Percentiles rank a stretch among this genome's conserved stretches.
These are phyloP conservation scores for Pythium dissimile DNA, from an alignment of 352 stramenopile genomes.

Conservation along the genomic window DNA sequence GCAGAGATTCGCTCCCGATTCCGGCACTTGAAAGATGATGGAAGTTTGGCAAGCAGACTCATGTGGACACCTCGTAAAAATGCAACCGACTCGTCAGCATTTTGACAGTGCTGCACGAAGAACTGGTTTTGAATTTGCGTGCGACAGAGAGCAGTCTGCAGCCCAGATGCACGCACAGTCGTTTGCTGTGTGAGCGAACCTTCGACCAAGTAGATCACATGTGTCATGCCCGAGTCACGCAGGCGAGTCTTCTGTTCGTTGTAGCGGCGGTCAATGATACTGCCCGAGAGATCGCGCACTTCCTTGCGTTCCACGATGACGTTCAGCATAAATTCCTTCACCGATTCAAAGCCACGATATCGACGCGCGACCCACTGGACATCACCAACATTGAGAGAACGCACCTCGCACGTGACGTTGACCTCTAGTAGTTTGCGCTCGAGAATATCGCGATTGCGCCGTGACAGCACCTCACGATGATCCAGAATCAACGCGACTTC, in stretches of 20 bases:
- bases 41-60: conserved; percentile 59
- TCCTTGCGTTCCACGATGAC: conserved; percentile 84
- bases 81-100: conserved; percentile 70
- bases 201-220: conserved; percentile 85
- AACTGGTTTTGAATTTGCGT: conserved; percentile 84
- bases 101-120: conserved; percentile 76
- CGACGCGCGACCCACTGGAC: conserved; percentile 74
- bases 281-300: conserved; percentile 71
- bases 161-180: conserved; percentile 46
- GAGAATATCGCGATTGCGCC: conserved; percentile 65
- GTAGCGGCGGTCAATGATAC: conserved; percentile 81
- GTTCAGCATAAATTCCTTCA: conserved; percentile 69
- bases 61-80: conserved; percentile 68
- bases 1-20: conserved; percentile 27
- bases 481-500: conserved; percentile 80
- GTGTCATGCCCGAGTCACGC: conserved; percentile 54
- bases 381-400: conserved; percentile 69
- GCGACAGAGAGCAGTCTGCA: conserved; percentile 72
- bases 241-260: conserved; percentile 78
- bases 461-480: conserved; percentile 75
- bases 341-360: conserved; percentile 18
- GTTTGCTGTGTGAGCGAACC: conserved; percentile 74
- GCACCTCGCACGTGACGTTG: conserved; percentile 80
- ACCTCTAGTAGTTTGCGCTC: conserved; percentile 78
- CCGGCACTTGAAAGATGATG: conserved; percentile 21